Evolutionary conservation across 2,329 filamentous ascomycete species (phyloP), one percentile per base, ranked within the genome.

Genomic region (Penicillium occitanis): DNA sequence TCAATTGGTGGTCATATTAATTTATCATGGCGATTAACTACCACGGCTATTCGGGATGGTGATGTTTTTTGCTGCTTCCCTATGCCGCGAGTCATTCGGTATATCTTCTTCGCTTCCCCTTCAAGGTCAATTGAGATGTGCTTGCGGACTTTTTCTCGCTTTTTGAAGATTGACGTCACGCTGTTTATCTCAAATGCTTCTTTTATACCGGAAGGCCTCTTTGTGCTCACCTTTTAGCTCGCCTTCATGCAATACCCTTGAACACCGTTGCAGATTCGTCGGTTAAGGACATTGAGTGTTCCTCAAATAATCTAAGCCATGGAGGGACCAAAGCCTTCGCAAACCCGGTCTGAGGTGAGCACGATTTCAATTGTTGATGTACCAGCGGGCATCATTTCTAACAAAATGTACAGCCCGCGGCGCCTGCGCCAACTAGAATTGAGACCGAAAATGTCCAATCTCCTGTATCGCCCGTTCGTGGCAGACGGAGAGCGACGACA

Each of bases 401-500:
- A 60, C 40, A 44, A 25, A 19, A 59, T 6, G 14, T 6, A 42
- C n/a, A 59, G 57, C 57, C 57, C 28, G 5, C 57, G 7, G 37
- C 10, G 5, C 57, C 30, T 44, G 57, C 37, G 28, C 35, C 40
- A 37, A 44, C 57, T 13, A 28, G 35, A 6, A 10, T 13, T 28
- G 35, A 28, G 33, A 37, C 57, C 40, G 57, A 22, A 40, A 44
- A 37, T 44, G 35, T 25, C 8, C 30, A 28, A 14, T 44, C 57
- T 6, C 57, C 57, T 4, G 19, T 44, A 44, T 59, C 57, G 8
- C 57, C 57, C 10, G 25, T 11, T 2, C 57, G 14, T n/a, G 50
- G 14, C 50, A 22, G 51, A 13, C 35, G 50, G 40, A 63, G 61
- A 19, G 50, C 50, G 3, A 30, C 61, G 37, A 63, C 61, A 7